Conservation (phyloP, 331 rosid genomes). For the Quercus tomentella region DNA sequence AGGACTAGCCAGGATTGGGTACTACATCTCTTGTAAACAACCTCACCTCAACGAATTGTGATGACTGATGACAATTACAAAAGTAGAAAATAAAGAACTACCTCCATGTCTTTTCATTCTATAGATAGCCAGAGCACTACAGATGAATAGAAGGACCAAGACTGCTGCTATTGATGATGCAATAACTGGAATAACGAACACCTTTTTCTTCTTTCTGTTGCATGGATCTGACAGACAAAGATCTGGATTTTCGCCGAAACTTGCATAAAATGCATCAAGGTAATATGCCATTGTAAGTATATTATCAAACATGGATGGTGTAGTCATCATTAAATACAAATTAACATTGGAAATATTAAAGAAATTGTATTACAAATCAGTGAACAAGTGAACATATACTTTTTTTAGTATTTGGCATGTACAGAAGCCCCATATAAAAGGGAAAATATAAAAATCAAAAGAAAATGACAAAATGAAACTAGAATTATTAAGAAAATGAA, state of each 20-base stretch:
- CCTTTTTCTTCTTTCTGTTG: neutral
- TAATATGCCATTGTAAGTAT: no score
- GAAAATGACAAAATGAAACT: neutral
- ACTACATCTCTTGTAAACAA: neutral
- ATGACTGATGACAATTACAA: neutral
- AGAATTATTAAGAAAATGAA: neutral
- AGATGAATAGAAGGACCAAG: neutral
- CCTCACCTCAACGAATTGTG: neutral
- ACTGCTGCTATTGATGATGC: neutral
- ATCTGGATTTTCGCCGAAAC: slow-evolving; percentile 7
- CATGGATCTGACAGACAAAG: neutral
- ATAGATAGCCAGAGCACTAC: neutral
- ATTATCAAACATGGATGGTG: no score
- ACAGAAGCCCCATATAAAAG: no score
- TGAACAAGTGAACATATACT: no score
- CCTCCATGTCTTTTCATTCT: slow-evolving; percentile 10
- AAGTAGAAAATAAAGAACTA: neutral
- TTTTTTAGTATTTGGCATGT: no score
- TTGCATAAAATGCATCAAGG: neutral
- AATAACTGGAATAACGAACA: neutral
- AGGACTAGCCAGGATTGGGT: no score
- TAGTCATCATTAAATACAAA: no score
- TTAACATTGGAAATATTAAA: no score
- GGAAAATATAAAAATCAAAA: no score
- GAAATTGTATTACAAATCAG: no score